Evolutionary conservation across 352 stramenopile genomes (phyloP).

Genomic region (Phytophthora sansomeana): DNA sequence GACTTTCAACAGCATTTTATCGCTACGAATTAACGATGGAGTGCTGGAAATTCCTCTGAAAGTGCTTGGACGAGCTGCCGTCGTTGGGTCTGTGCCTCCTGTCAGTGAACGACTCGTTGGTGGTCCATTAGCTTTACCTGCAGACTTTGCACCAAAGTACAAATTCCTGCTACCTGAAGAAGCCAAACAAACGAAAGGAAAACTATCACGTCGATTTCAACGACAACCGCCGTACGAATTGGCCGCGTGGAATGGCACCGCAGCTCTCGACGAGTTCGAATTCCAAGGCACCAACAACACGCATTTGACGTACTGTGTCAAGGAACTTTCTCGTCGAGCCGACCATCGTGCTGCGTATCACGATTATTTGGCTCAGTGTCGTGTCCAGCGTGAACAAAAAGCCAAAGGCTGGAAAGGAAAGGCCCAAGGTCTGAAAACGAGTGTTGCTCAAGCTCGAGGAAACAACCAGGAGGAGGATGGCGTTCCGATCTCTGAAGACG

Average conservation of each 20-base stretch:
- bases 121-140: constrained; percentile 72
- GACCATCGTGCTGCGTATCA: constrained; percentile 79
- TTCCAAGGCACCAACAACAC: constrained; percentile 88
- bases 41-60: constrained; percentile 65
- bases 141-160: constrained; percentile 89
- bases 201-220: constrained; percentile 55
- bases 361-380: constrained; percentile 63
- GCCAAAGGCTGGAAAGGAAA: constrained; percentile 34
- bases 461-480: constrained; percentile 44
- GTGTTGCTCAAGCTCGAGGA: constrained; percentile 46
- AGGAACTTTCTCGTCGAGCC: constrained; percentile 72
- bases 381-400: constrained; percentile 46
- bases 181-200: constrained; percentile 65
- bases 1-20: constrained; percentile 58
- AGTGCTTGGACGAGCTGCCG: constrained; percentile 71
- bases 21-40: constrained; percentile 56
- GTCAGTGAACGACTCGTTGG: constrained; percentile 46
- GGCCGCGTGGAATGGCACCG: constrained; percentile 70
- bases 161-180: constrained; percentile 91
- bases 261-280: constrained; percentile 82
- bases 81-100: constrained; percentile 49
- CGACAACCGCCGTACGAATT: constrained; percentile 72
- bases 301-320: constrained; percentile 88
- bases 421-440: constrained; percentile 56
- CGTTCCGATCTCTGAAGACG: constrained; percentile 28